A percentile compares a stretch with the other conserved stretches of the same genome.
phyloP scores from a whole-genome alignment of 805 yeast genomes.

The Babjeviella inositovora region DNA sequence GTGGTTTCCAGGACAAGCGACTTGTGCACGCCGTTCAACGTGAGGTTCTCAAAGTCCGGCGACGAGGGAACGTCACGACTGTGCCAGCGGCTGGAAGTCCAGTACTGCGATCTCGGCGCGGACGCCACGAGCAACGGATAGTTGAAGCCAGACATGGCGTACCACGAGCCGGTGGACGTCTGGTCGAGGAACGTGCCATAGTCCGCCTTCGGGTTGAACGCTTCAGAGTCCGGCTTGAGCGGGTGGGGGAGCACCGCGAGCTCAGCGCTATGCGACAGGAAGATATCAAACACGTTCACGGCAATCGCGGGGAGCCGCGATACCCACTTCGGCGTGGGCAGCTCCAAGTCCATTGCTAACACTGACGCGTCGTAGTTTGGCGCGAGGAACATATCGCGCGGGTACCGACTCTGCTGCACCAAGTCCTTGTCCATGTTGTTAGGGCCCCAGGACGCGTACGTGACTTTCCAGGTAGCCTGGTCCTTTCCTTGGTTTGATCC shows the following conservation, averaged over 20 bases:
- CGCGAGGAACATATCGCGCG: conserved; percentile 64
- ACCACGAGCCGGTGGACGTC: conserved; percentile 58
- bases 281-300: conserved; percentile 69
- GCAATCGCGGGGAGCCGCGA: conserved; percentile 56
- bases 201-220: too few relatives aligned
- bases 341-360: conserved; percentile 53
- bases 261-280: conserved; percentile 13
- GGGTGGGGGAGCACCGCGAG: too few relatives aligned
- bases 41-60: neutral
- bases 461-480: conserved; percentile 68
- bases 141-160: conserved; percentile 62
- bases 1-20: too few relatives aligned
- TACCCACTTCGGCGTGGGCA: conserved; percentile 72
- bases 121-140: conserved; percentile 74
- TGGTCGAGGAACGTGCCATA: conserved; percentile 59
- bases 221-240: too few relatives aligned
- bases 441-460: conserved; percentile 84
- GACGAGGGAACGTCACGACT: too few relatives aligned
- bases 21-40: too few relatives aligned
- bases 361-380: conserved; percentile 75
- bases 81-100: too few relatives aligned
- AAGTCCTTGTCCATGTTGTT: conserved; percentile 62
- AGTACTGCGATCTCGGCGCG: conserved; percentile 63
- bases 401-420: conserved; percentile 14
- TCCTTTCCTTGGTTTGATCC: conserved; percentile 68